Percentiles rank a stretch among this genome's conserved stretches.
Conservation (phyloP, 192 early-diverging fungal species). For the Mortierella alpina region DNA sequence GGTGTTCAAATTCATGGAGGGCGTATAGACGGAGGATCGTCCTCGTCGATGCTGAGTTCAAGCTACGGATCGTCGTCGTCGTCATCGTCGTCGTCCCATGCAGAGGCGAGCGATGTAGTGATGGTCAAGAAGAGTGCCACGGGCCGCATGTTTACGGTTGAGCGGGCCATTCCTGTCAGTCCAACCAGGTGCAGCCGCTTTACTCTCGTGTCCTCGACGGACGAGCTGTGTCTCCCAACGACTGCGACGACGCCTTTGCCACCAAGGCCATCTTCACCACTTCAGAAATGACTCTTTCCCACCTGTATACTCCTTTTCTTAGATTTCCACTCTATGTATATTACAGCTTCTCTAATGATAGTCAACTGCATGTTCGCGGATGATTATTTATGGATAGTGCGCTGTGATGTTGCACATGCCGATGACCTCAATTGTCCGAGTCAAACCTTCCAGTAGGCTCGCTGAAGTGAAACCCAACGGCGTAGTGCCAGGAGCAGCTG, state of each 20-base stretch:
- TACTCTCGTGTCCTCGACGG: conserved; percentile 31
- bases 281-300: not conserved
- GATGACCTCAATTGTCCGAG: too few relatives aligned
- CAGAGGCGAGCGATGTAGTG: conserved; percentile 36
- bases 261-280: not conserved
- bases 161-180: conserved; percentile 35
- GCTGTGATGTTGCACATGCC: too few relatives aligned
- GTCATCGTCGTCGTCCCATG: not conserved
- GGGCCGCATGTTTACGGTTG: conserved; percentile 44
- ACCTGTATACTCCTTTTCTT: not conserved
- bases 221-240: conserved; percentile 7
- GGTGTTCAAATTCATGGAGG: not conserved
- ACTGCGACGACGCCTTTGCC: not conserved
- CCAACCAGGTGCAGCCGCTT: conserved; percentile 43
- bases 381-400: too few relatives aligned
- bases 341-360: too few relatives aligned
- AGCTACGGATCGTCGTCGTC: conserved; percentile 4
- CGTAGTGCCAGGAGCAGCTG: too few relatives aligned
- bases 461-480: too few relatives aligned
- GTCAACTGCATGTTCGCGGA: too few relatives aligned
- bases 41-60: not conserved
- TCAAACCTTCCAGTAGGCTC: too few relatives aligned
- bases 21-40: not conserved
- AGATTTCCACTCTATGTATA: not conserved
- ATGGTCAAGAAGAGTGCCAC: conserved; percentile 52